phyloP scores from a whole-genome alignment of 1,284 basidiomycete species.

The Meira miltonrushii region DNA sequence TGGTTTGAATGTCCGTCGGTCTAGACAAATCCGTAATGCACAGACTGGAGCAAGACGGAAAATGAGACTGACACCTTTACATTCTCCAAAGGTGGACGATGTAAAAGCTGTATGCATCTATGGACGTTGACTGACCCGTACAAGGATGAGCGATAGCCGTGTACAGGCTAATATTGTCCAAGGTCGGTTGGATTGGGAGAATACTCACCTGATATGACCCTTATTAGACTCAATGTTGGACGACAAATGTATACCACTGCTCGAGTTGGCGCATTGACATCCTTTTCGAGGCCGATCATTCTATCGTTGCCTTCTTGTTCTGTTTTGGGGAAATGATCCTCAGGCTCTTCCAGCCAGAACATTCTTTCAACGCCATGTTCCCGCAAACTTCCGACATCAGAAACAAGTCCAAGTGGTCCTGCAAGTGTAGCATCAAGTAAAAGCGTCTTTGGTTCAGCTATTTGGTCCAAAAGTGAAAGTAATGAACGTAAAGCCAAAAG shows the following conservation, averaged over 20 bases:
- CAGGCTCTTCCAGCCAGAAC: constrained; percentile 81
- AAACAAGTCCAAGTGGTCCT: constrained; percentile 85
- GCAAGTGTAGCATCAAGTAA: constrained; percentile 82
- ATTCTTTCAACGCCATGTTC: constrained; percentile 99
- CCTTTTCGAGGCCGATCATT: constrained; percentile 9
- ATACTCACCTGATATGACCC: constrained; percentile 78
- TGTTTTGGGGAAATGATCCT: not conserved
- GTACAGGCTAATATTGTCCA: constrained; percentile 18
- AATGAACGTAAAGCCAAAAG: constrained; percentile 14
- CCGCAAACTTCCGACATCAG: constrained; percentile 85
- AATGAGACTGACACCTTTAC: not conserved
- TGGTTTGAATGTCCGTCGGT: not conserved
- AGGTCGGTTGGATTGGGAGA: not conserved
- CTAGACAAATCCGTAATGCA: not conserved
- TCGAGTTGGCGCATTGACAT: constrained; percentile 66
- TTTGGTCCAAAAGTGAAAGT: constrained; percentile 29
- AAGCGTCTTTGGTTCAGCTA: constrained; percentile 70
- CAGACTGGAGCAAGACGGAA: not conserved
- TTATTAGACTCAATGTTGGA: constrained; percentile 76
- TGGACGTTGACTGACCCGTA: constrained; percentile 44
- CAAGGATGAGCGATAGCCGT: not conserved
- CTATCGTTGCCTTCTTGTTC: constrained; percentile 4
- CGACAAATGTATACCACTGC: constrained; percentile 92
- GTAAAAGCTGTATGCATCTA: constrained; percentile 22
- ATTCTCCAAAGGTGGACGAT: no score